These are phyloP conservation scores for Cinchona pubescens DNA, from an alignment of 257 asterid genomes.

Conservation along the genomic window DNA sequence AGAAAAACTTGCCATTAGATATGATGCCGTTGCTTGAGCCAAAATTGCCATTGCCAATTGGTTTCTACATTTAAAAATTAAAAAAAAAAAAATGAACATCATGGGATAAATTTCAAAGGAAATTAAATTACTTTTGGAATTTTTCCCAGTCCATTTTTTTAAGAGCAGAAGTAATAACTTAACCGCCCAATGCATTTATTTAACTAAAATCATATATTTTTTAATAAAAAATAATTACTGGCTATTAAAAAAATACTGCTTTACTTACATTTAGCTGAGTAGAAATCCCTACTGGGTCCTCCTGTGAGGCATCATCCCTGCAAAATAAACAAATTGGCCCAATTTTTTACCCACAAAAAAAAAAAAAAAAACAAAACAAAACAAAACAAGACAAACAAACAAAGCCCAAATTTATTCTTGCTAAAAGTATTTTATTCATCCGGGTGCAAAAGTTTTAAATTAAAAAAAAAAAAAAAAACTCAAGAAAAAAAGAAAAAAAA, in stretches of 20 bases:
- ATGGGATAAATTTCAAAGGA: background rate
- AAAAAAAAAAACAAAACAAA: too few relatives aligned
- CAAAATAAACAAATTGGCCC: too few relatives aligned
- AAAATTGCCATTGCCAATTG: slow-evolving; percentile 18
- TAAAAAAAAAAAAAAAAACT: background rate
- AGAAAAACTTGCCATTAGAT: slow-evolving; percentile 33
- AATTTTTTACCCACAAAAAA: too few relatives aligned
- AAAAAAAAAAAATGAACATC: slow-evolving; percentile 13
- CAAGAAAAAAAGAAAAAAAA: background rate
- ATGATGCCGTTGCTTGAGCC: slow-evolving; percentile 12
- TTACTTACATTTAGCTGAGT: slow-evolving; percentile 43
- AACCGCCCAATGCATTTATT: background rate
- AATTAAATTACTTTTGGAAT: too few relatives aligned
- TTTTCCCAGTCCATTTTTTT: background rate
- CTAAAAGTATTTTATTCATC: background rate
- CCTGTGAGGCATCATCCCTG: slow-evolving; percentile 56
- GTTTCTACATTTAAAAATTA: slow-evolving; percentile 55
- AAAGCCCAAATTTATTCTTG: background rate
- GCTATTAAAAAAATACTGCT: background rate
- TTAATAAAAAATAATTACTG: background rate
- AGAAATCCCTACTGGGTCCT: slow-evolving; percentile 25
- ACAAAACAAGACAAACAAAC: too few relatives aligned
- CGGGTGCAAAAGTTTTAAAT: background rate
- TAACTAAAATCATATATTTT: background rate
- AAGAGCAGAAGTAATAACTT: background rate